These are phyloP conservation scores for Metarhizium sp. DNA, from an alignment of 2,329 filamentous ascomycete genomes.

Conservation along the genomic window DNA sequence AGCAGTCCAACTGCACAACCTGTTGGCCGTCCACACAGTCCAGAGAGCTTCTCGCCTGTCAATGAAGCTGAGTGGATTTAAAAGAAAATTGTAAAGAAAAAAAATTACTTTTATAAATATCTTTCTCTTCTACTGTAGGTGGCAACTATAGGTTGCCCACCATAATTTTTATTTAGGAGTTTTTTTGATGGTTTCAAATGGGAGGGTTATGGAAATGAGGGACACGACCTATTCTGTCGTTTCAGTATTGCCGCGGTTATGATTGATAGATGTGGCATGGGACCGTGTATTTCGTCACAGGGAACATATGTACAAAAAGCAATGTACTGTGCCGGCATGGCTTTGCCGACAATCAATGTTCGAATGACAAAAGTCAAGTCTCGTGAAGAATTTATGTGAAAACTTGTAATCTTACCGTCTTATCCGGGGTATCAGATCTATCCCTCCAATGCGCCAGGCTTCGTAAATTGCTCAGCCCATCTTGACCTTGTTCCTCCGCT, in stretches of 20 bases:
- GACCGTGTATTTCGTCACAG: not conserved
- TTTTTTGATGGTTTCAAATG: too few species aligned
- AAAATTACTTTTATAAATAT: conserved; percentile 3
- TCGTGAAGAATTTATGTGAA: too few species aligned
- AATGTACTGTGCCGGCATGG: not conserved
- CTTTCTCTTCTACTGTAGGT: not conserved
- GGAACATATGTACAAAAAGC: not conserved
- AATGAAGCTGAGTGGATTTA: conserved; percentile 11
- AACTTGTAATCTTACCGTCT: too few species aligned
- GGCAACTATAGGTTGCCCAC: not conserved
- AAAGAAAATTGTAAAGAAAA: not conserved
- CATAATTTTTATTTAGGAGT: too few species aligned
- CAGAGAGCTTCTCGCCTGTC: not conserved
- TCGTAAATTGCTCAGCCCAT: not conserved
- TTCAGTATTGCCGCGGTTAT: not conserved
- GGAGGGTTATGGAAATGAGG: too few species aligned
- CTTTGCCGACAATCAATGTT: not conserved
- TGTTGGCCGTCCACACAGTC: not conserved
- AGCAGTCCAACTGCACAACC: not conserved
- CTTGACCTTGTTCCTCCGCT: conserved; percentile 36
- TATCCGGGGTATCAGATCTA: not conserved
- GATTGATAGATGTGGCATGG: not conserved
- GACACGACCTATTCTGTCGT: too few species aligned
- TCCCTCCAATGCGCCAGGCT: not conserved
- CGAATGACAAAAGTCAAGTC: not conserved